These are phyloP conservation scores for Phytophthora lateralis DNA, from an alignment of 352 stramenopile species.

Conservation along the genomic window DNA sequence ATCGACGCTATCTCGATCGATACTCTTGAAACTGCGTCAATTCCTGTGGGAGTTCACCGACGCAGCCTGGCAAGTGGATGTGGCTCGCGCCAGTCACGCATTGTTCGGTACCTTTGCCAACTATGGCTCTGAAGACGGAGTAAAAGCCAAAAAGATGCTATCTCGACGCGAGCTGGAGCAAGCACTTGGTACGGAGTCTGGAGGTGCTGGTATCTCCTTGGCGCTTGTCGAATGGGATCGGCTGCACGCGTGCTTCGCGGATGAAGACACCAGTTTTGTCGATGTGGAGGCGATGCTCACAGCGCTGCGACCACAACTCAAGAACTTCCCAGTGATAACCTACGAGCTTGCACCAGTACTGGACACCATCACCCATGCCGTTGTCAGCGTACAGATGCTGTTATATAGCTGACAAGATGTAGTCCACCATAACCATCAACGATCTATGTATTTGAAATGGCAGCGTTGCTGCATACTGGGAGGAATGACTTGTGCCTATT, in stretches of 20 bases:
- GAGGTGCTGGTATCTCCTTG: constrained; percentile 32
- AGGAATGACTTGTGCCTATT: constrained; percentile 14
- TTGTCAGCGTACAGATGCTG: constrained; percentile 61
- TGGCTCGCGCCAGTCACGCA: constrained; percentile 9
- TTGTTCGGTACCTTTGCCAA: constrained; percentile 17
- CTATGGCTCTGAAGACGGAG: constrained; percentile 12
- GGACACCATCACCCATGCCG: constrained; percentile 57
- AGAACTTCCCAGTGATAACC: constrained; percentile 33
- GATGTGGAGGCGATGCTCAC: constrained; percentile 46
- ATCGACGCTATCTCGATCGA: constrained; percentile 15
- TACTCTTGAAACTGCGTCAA: constrained; percentile 46
- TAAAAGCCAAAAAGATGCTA: constrained; percentile 29
- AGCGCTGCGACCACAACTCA: constrained; percentile 41
- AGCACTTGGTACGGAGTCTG: constrained; percentile 35
- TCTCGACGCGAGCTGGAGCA: constrained; percentile 49
- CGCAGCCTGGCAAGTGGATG: constrained; percentile 51
- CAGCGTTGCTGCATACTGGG: constrained; percentile 5
- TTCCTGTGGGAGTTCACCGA: constrained; percentile 63
- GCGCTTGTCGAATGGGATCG: constrained; percentile 51
- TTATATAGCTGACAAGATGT: constrained; percentile 15
- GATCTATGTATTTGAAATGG: constrained; percentile 28
- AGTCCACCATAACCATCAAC: constrained; percentile 8
- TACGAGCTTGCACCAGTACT: constrained; percentile 67
- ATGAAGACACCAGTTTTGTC: constrained; percentile 44
- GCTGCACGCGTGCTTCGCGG: constrained; percentile 47